Base-by-base conservation (phyloP, 2,329 filamentous ascomycete genomes). In the Neofusicoccum cordaticola region DNA sequence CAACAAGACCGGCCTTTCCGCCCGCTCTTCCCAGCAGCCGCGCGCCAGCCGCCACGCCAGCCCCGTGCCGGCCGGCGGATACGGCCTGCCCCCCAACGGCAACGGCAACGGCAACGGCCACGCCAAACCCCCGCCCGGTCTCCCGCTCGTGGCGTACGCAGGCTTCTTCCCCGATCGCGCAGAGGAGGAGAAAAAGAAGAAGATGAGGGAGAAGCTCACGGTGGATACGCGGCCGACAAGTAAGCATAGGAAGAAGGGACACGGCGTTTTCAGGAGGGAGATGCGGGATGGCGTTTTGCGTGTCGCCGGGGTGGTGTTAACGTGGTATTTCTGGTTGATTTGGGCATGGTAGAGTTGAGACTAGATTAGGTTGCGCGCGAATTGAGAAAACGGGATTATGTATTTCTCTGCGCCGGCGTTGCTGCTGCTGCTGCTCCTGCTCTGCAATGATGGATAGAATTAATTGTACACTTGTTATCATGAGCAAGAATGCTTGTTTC, bases 311-410 rank as follows among this genome's bases (percentile, higher is more conserved):
- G 84, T 90, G 75, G 86, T 86, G 19, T 75, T 88, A 50, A 68
- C 80, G 13, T 87, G 88, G 74, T 95, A 90, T 82, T 81, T 81
- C 35, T 91, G 87, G 78, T 77, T 94, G 69, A 81, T 88, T 64
- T 86, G 84, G 52, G 37, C 37, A n/a, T 64, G 63, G 63, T 64
- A 39, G 19, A 56, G n/a, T 13, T 22, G 22, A 0, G 22, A 22
- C 22, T 22, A 2, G 22, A 22, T 22, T 3, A 2, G 27, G 6
- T 7, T 31, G 27, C 27, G 27, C 6, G 27, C 27, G 27, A 1
- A 31, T 31, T 31, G n/a, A 17, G 41, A 44, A 44, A 15, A n/a
- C 3, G 41, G n/a, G n/a, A 44, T 31, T 31, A 5, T 31, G 27
- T 7, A 1, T 31, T 31, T 31, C 27, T 31, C 27, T 7, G 27